phyloP scores from a whole-genome alignment of 2,329 filamentous ascomycete species.

The Colletotrichum eleusines region DNA sequence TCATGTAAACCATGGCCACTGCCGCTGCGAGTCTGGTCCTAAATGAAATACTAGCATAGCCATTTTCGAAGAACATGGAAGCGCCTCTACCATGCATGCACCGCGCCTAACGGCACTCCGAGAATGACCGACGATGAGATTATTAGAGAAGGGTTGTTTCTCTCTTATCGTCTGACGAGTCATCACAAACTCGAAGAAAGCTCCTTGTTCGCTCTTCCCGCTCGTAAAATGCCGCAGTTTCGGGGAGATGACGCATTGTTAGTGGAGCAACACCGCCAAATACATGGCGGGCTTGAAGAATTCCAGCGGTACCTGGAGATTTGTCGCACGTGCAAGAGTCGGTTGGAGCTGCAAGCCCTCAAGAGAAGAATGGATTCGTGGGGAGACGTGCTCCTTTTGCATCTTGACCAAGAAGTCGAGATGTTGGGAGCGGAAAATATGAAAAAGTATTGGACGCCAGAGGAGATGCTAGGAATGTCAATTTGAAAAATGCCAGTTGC shows the following conservation, averaged over 20 bases:
- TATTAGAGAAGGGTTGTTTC: constrained; percentile 73
- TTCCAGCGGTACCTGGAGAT: constrained; percentile 74
- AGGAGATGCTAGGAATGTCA: constrained; percentile 78
- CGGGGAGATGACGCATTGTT: constrained; percentile 65
- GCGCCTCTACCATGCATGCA: constrained; percentile 72
- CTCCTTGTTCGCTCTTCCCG: constrained; percentile 83
- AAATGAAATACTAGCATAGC: constrained; percentile 68
- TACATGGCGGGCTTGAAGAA: constrained; percentile 79
- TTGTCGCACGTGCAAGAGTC: constrained; percentile 72
- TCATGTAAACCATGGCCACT: not conserved
- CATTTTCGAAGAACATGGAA: constrained; percentile 83
- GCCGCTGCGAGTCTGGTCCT: not conserved
- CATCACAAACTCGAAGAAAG: constrained; percentile 88
- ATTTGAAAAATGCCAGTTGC: constrained; percentile 61
- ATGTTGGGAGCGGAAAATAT: constrained; percentile 87
- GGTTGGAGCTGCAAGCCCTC: constrained; percentile 68
- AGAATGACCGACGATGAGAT: constrained; percentile 75
- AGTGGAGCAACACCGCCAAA: constrained; percentile 79
- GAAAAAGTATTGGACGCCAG: constrained; percentile 81
- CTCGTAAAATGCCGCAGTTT: constrained; percentile 84
- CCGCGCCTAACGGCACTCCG: constrained; percentile 64
- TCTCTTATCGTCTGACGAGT: constrained; percentile 74
- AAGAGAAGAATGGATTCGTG: constrained; percentile 81
- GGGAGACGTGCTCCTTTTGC: constrained; percentile 81
- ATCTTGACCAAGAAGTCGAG: constrained; percentile 86